Evolutionary conservation across 176 grass and related monocot genomes (phyloP).

Genomic region (Stipa capillata): DNA sequence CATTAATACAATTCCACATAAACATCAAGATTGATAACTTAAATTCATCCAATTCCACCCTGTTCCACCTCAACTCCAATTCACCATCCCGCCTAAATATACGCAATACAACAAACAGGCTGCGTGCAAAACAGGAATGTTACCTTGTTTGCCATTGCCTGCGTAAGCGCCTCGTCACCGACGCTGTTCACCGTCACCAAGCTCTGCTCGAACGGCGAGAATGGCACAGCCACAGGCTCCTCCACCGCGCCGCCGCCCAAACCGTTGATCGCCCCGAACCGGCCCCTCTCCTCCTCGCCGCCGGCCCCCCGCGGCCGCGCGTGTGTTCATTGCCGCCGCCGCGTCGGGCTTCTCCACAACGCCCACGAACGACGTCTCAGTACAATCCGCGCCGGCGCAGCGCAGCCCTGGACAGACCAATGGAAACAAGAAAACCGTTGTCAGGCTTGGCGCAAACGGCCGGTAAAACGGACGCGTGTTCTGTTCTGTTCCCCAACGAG

Average conservation of each 20-base stretch:
- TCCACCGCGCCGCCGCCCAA: background rate
- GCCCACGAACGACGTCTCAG: background rate
- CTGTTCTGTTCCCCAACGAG: background rate
- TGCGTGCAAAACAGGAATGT: background rate
- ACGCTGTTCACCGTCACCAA: background rate
- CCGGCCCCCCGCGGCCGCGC: background rate
- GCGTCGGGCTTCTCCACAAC: background rate
- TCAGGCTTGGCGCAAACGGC: background rate
- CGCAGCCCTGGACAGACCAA: background rate
- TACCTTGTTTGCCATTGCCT: background rate
- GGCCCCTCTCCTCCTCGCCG: background rate
- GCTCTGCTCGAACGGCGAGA: constrained; percentile 15
- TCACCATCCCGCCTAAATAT: background rate
- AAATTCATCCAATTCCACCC: background rate
- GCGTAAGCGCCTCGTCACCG: background rate
- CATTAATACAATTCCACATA: background rate
- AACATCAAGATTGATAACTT: background rate
- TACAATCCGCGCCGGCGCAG: constrained; percentile 6
- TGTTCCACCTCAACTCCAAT: background rate
- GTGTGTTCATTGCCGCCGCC: background rate
- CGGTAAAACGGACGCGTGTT: background rate
- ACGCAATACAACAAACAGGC: background rate
- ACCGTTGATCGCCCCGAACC: background rate
- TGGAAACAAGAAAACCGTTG: background rate
- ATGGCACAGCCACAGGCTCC: background rate